phyloP scores from a whole-genome alignment of 2,329 filamentous ascomycete species.

The Diplodia mutila region DNA sequence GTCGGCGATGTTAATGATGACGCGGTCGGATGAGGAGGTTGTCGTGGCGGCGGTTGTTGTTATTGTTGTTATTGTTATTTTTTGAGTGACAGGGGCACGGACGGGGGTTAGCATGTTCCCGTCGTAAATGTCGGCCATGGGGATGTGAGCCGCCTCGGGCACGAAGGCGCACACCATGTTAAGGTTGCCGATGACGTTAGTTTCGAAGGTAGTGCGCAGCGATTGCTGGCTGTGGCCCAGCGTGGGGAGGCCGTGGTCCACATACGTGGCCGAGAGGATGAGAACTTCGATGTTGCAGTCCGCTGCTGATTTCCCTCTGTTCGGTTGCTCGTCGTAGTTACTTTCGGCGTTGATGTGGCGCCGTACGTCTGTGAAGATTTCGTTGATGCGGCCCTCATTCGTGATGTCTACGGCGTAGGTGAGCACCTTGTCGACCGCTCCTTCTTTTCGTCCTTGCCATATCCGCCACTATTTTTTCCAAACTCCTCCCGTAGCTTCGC shows the following conservation, averaged over 20 bases:
- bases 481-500: background rate
- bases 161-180: conserved; percentile 29
- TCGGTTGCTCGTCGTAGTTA: background rate
- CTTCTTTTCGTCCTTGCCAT: too few species aligned
- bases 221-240: conserved; percentile 20
- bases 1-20: conserved; percentile 20
- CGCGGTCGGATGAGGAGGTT: background rate
- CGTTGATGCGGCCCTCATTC: background rate
- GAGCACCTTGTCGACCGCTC: background rate
- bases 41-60: background rate
- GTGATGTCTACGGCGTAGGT: conserved; percentile 22
- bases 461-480: background rate
- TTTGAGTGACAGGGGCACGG: background rate
- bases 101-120: background rate
- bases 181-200: background rate
- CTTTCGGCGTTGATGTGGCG: background rate
- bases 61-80: too few species aligned
- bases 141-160: background rate
- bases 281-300: conserved; percentile 22
- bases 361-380: conserved; percentile 21
- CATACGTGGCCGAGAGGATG: conserved; percentile 25
- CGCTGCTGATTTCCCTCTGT: background rate
- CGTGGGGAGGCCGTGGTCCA: conserved; percentile 9
- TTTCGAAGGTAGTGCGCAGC: background rate
- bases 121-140: background rate